Base-by-base conservation (phyloP, 345 rosid genomes). In the Arabidopsis suecica region DNA sequence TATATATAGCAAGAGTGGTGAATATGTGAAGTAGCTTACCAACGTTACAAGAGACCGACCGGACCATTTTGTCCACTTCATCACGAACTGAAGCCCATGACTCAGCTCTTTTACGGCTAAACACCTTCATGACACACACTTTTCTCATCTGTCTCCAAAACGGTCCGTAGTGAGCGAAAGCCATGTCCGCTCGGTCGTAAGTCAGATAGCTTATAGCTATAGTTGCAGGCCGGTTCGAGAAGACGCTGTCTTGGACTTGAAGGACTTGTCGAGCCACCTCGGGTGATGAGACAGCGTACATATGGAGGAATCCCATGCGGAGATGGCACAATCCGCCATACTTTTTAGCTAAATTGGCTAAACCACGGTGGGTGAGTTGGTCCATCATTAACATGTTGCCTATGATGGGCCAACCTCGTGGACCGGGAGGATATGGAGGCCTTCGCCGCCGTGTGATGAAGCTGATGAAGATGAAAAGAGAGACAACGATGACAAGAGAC, bases 141-240 rank as follows among this genome's bases (percentile, higher is more conserved):
- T 96, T 96, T 1, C 99, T 79, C 99, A 93, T 93, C 85, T 93
- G 98, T 32, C 99, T 78, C 99, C 99, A 93, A 50, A 91, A 93
- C 0, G 99, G 98, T 0, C 99, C 99, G 67, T 93, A 96, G 78
- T 91, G 88, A 11, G 98, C 94, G 16, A 96, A 96, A 36, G 99
- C 99, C 97, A 96, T 91, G 72, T 96, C 98, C 1, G 97, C 91
- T 8, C 97, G 83, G 58, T 88, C 87, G 40, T 96, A 96, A 7
- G 97, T 93, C n/a, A 96, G 84, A 68, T 89, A 93, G 59, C 86
- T 79, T 51, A 89, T 89, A 73, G 97, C 97, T 61, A 87, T 81
- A 18, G 89, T 91, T 50, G 96, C 97, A 0, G 99, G 96, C 0
- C 99, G 76, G 78, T 96, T 96, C 1, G 97, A 93, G 84, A 93